Percentiles rank a stretch among this genome's conserved stretches.
These are phyloP conservation scores for Termitomyces sp. DNA, from an alignment of 768 basidiomycete species.

Conservation along the genomic window DNA sequence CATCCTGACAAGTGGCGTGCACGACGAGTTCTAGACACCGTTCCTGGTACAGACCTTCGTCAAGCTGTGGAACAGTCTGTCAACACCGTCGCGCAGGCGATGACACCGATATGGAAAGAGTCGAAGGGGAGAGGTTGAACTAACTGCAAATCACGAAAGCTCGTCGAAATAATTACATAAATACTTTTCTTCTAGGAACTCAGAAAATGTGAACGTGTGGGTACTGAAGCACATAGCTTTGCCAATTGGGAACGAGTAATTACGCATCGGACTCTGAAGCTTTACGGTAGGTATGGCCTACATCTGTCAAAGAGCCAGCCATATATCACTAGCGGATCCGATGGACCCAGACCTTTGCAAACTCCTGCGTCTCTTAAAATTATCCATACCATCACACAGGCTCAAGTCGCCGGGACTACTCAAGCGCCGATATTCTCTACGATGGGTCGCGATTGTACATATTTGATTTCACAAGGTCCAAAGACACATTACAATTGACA, in stretches of 20 bases:
- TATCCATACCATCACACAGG: neutral
- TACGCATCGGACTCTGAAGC: neutral
- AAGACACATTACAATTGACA: neutral
- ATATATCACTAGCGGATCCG: neutral
- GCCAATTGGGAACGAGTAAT: neutral
- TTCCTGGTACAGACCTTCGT: conserved; percentile 5
- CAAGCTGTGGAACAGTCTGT: neutral
- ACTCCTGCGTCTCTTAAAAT: neutral
- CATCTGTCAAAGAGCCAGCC: neutral
- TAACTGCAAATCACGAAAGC: no score
- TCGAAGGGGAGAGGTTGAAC: neutral
- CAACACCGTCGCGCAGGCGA: conserved; percentile 9
- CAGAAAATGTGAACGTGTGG: no score
- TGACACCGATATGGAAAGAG: conserved; percentile 10
- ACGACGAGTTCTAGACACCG: conserved; percentile 6
- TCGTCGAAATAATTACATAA: no score
- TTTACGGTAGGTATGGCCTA: neutral
- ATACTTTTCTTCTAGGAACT: no score
- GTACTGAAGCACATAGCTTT: neutral
- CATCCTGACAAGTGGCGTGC: conserved; percentile 16
- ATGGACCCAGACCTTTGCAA: neutral
- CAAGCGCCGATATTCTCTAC: neutral
- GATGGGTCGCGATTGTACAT: neutral
- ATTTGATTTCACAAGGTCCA: neutral
- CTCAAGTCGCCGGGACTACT: neutral